A percentile compares a stretch with the other conserved stretches of the same genome.
These are phyloP conservation scores for Tolypocladium tundrense DNA, from an alignment of 2,329 filamentous ascomycete species.

Conservation along the genomic window DNA sequence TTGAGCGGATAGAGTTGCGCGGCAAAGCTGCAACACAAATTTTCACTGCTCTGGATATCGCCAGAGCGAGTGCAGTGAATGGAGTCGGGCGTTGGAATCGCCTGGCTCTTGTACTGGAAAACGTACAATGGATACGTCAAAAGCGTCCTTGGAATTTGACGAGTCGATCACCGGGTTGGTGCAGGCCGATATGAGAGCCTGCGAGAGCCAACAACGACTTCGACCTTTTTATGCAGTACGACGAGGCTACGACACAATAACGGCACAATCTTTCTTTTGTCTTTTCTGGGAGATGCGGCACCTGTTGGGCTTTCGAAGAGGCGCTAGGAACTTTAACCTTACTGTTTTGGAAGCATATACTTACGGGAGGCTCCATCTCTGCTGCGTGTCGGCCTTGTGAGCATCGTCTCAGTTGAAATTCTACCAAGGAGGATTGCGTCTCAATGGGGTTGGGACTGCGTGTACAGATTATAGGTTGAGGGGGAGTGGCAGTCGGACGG, in stretches of 20 bases:
- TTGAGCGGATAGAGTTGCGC: constrained; percentile 19
- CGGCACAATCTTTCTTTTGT: constrained; percentile 10
- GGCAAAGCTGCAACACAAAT: background rate
- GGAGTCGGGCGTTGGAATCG: constrained; percentile 9
- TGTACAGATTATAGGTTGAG: constrained; percentile 19
- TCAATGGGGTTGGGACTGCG: constrained; percentile 13
- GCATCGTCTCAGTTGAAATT: constrained; percentile 1
- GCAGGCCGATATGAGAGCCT: background rate
- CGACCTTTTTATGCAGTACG: constrained; percentile 13
- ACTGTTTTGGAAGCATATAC: background rate
- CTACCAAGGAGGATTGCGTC: constrained; percentile 10
- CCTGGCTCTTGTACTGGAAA: constrained; percentile 13
- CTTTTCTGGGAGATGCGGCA: background rate
- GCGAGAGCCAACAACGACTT: constrained; percentile 9
- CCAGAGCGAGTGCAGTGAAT: constrained; percentile 2
- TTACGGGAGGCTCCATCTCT: background rate
- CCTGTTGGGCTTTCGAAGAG: background rate
- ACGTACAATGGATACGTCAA: constrained; percentile 10
- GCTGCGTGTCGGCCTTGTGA: background rate
- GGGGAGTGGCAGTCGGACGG: constrained; percentile 16
- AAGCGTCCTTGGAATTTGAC: constrained; percentile 7
- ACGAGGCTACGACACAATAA: constrained; percentile 18
- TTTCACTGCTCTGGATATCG: constrained; percentile 3
- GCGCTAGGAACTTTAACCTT: background rate
- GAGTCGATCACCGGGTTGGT: background rate